Evolutionary conservation across 2,329 filamentous ascomycete genomes (phyloP), one percentile per base, ranked within the genome.

Genomic region (Colletotrichum chlorophyti): DNA sequence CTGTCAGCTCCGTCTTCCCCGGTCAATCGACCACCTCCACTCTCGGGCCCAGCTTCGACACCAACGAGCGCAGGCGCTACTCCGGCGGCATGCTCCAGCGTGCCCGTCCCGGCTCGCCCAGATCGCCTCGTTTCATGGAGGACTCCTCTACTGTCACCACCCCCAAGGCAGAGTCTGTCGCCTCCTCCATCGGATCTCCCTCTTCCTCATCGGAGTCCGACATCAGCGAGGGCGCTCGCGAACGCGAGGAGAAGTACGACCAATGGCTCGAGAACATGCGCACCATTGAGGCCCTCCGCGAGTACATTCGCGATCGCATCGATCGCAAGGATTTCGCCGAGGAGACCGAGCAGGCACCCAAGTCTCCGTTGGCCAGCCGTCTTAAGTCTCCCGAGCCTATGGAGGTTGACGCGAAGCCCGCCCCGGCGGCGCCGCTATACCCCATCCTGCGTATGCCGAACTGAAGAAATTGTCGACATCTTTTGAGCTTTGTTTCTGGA

Each of bases 21-120:
- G 82, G 87, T 26, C 87, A 89, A 63, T 84, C 86, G 3, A 85
- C 87, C 32, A 87, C 90, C 2, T 87, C 90, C 12, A 89, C 88
- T 19, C 83, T 94, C 14, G 91, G 89, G 2, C 83, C 86, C 12
- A 87, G 77, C 67, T 89, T 88, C 63, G 85, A 87, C 57, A 78
- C 76, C 61, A 84, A 85, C 63, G 83, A 85, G 68, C 84, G 86
- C 45, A 84, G 86, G 47, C 84, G 86, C 59, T 89, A 85, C 74
- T 86, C 85, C 29, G 86, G 86, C 35, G 85, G 86, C 45, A 83
- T 89, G 79, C 82, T 90, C 37, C 87, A 90, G 74, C 81, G 82
- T 49, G 81, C 82, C 37, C 79, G 75, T 63, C 76, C 74, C 15
- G 74, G 74, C 14, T 73, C 79, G 32, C 75, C 77, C 23, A 57